Conservation (phyloP, 208 protist genomes). For the Strigomonas galati region DNA sequence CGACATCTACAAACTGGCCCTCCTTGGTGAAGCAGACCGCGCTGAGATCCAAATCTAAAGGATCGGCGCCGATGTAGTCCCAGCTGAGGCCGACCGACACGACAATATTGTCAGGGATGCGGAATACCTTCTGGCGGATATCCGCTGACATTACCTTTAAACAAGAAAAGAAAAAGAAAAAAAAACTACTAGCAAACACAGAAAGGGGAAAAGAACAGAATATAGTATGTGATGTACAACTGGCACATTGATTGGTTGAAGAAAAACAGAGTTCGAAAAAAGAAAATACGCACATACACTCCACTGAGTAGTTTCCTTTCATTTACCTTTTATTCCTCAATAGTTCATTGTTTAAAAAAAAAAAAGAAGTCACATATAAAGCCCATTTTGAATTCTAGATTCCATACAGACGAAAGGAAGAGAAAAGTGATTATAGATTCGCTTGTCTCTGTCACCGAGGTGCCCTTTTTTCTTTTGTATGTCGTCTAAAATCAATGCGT, state of each 20-base stretch:
- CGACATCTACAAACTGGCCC: slow-evolving; percentile 68
- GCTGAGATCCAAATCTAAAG: slow-evolving; percentile 78
- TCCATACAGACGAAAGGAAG: slow-evolving; percentile 5
- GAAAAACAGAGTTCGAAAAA: background rate
- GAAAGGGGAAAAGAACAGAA: slow-evolving; percentile 8
- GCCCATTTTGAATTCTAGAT: background rate
- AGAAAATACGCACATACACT: background rate
- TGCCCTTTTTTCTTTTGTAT: slow-evolving; percentile 13
- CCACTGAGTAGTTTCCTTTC: too few relatives aligned
- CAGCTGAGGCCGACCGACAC: slow-evolving; percentile 72
- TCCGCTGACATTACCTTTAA: slow-evolving; percentile 36
- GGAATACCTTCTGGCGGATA: slow-evolving; percentile 81
- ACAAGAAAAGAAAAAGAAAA: slow-evolving; percentile 7
- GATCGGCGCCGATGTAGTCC: slow-evolving; percentile 73
- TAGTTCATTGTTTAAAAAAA: too few relatives aligned
- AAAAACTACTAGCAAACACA: slow-evolving; percentile 8
- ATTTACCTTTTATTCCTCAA: too few relatives aligned
- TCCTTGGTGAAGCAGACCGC: slow-evolving; percentile 74
- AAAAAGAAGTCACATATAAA: background rate
- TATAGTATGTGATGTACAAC: background rate
- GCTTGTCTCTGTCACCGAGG: too few relatives aligned
- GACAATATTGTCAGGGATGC: slow-evolving; percentile 58
- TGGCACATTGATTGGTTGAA: too few relatives aligned
- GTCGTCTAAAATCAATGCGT: background rate
- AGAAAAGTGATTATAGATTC: slow-evolving; percentile 10